Evolutionary conservation across 345 rosid species (phyloP), one percentile per base, ranked within the genome.

Genomic region (Camelina laxa): DNA sequence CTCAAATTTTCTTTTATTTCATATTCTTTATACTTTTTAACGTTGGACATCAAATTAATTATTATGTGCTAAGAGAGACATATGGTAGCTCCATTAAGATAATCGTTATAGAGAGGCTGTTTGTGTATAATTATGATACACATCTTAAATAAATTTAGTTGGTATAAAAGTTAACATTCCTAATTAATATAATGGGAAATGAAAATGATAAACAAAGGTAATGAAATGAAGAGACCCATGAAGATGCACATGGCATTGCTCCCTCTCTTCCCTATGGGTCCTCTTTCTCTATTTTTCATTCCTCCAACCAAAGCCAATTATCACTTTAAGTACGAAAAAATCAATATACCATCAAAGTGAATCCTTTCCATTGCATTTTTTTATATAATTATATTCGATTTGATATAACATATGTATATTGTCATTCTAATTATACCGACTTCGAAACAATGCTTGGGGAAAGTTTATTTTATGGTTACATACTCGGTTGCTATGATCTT

Each of bases 191-290:
- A 56, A 47, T 9, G 41, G 30, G 59, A 54, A 61, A 53, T 33
- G 24, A 53, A 60, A 53, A 60, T 41, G 24, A 44, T 55, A 58
- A 54, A 31, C 51, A 77, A 74, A 76, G 81, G 83, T 53, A 78
- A 57, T 73, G 70, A 81, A 69, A 85, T 77, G 73, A 83, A 88
- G 82, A 85, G 87, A 83, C 70, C 83, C 85, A 83, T 83, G 39
- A 80, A 78, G 84, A 63, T 65, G 86, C 91, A 84, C 92, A 86
- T 87, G 93, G 58, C 65, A 33, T 63, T 85, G 91, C 79, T 84
- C 79, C 84, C 87, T 60, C 57, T 65, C 70, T 60, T 44, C 72
- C 59, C 58, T 59, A 63, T 79, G 60, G 62, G 65, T 38, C 65
- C 72, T 67, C 60, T 60, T 79, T 70, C 58, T 63, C 66, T 76